These are phyloP conservation scores for Myxozyma sirexii DNA, from an alignment of 805 yeast genomes.

Conservation along the genomic window DNA sequence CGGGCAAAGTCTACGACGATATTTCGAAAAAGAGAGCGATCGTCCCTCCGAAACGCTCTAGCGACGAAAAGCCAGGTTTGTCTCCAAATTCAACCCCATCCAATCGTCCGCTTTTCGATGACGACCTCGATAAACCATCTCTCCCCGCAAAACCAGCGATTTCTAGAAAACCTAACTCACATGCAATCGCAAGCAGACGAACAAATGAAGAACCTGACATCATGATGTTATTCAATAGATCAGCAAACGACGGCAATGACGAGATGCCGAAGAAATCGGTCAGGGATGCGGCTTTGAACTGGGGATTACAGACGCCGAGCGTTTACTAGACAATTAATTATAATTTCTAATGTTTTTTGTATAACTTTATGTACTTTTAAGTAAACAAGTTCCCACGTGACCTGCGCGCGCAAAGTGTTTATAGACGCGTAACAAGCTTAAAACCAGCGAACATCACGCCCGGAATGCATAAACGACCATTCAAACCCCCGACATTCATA, in stretches of 20 bases:
- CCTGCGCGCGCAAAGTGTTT: neutral
- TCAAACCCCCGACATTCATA: slow-evolving; percentile 27
- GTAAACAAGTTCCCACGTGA: neutral
- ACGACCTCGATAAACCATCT: neutral
- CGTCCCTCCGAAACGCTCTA: neutral
- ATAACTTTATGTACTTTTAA: neutral
- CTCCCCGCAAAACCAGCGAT: neutral
- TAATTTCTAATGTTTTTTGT: neutral
- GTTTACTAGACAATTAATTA: neutral
- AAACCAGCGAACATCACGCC: neutral
- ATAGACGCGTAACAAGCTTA: slow-evolving; percentile 1
- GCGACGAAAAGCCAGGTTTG: neutral
- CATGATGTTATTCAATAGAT: slow-evolving; percentile 2
- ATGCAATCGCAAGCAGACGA: neutral
- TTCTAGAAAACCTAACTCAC: neutral
- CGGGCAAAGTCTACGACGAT: neutral
- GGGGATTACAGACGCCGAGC: neutral
- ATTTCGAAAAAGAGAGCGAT: neutral
- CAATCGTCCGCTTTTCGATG: neutral
- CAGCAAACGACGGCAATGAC: neutral
- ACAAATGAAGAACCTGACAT: neutral
- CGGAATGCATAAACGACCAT: slow-evolving; percentile 13
- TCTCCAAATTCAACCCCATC: neutral
- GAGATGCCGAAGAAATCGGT: neutral
- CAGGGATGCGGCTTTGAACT: slow-evolving; percentile 5